Evolutionary conservation across 2,329 filamentous ascomycete species (phyloP), one percentile per base, ranked within the genome.

Genomic region (Neoscytalidium dimidiatum): DNA sequence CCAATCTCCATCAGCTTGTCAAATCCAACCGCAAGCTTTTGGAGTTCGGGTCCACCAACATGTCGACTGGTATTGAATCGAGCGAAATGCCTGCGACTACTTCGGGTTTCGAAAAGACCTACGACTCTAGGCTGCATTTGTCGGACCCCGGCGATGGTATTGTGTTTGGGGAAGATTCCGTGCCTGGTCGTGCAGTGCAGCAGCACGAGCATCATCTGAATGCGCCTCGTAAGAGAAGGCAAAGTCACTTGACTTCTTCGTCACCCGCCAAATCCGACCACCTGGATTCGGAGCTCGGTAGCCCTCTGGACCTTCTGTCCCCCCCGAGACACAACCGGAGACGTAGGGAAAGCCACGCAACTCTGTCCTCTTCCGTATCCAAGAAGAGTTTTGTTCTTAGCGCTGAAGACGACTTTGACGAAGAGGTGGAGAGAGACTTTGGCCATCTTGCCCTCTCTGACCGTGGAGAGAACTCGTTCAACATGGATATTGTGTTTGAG

Each of bases 391-490:
- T 74, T 5, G 71, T 76, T 2, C 72, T 73, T 41, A 72, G 73
- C 31, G 69, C 69, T 7, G 77, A 72, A 17, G 69, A 74, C 29
- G 73, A 78, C 4, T 74, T 79, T 21, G 79, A 84, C 29, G 79
- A 81, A 17, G 83, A 84, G 6, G 73, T 84, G 9, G 83, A 85
- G 67, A 70, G 75, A 41, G 56, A 65, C 19, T 60, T 60, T n/a
- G 19, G 26, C 28, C 33, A 48, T 23, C 14, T 60, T 17, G 31
- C 62, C 9, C 48, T 41, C 33, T 51, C 60, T 2, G 31, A 28
- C 2, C 57, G 56, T 13, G 38, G 64, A 29, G 38, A 44, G 21
- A 38, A 64, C 31, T 67, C 66, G 29, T 53, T 41, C 11, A 49
- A 31, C 7, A 52, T 66, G 52, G 46, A 49, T 29, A 57, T 57